Evolutionary conservation across 2,329 filamentous ascomycete species (phyloP).

Genomic region (Cadophora gregata): DNA sequence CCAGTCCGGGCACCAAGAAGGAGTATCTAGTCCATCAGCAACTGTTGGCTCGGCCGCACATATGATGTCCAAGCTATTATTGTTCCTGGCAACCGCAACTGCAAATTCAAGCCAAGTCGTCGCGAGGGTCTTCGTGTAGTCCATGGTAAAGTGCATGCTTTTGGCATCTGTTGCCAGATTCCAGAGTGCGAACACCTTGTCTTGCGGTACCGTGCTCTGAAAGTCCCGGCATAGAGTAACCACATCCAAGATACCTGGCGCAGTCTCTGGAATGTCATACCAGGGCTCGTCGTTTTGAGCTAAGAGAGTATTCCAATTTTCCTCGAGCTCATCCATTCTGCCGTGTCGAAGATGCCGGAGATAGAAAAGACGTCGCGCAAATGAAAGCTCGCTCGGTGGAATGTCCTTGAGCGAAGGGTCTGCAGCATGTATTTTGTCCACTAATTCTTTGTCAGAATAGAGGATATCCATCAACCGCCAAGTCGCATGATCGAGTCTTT

Average conservation of each 20-base stretch:
- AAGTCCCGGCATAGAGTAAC: conserved; percentile 23
- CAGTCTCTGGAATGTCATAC: conserved; percentile 5
- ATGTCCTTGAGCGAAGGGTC: conserved; percentile 12
- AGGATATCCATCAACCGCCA: conserved; percentile 23
- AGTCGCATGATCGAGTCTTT: conserved; percentile 18
- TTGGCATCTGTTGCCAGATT: conserved; percentile 24
- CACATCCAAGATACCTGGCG: conserved; percentile 23
- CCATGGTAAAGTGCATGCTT: conserved; percentile 14
- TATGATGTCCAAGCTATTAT: conserved; percentile 20
- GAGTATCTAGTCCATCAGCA: conserved; percentile 3
- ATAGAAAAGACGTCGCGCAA: conserved; percentile 22
- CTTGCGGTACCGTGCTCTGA: conserved; percentile 23
- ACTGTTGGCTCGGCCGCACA: conserved; percentile 20
- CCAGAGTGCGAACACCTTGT: conserved; percentile 25
- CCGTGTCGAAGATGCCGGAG: conserved; percentile 20
- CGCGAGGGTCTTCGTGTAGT: conserved; percentile 17
- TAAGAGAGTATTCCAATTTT: background rate
- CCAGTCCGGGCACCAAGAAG: conserved; percentile 27
- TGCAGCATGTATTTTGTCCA: conserved; percentile 18
- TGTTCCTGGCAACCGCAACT: conserved; percentile 20
- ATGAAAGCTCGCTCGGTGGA: conserved; percentile 20
- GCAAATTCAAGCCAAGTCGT: conserved; percentile 20
- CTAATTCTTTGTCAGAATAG: conserved; percentile 15
- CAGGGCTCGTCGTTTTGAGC: background rate
- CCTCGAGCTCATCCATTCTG: background rate